These are phyloP conservation scores for Kwoniella botswanensis DNA, from an alignment of 768 basidiomycete genomes.

Conservation along the genomic window DNA sequence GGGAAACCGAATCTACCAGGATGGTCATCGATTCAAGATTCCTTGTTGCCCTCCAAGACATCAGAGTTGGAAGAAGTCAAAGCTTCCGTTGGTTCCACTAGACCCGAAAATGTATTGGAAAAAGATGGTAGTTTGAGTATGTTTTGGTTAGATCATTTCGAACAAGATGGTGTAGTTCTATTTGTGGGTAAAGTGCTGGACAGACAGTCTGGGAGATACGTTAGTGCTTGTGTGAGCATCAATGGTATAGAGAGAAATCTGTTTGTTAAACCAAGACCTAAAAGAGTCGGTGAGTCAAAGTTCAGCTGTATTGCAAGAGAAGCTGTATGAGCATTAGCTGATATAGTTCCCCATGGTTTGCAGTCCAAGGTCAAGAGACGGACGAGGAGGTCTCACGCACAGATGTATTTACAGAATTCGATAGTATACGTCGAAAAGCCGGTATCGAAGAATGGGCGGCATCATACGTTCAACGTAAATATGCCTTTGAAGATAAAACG, in stretches of 20 bases:
- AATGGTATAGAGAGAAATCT: slow-evolving; percentile 87
- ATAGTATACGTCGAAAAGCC: slow-evolving; percentile 72
- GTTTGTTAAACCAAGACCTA: slow-evolving; percentile 79
- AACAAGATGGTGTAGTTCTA: slow-evolving; percentile 77
- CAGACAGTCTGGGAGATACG: slow-evolving; percentile 65
- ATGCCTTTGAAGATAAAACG: slow-evolving; percentile 85
- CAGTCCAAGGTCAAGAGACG: slow-evolving; percentile 70
- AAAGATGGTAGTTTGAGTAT: slow-evolving; percentile 83
- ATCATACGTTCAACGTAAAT: slow-evolving; percentile 85
- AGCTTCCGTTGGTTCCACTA: slow-evolving; percentile 35
- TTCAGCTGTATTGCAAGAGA: neutral
- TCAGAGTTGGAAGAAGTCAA: slow-evolving; percentile 47
- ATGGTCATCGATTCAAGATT: slow-evolving; percentile 48
- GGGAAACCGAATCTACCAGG: slow-evolving; percentile 33
- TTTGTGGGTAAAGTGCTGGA: slow-evolving; percentile 92
- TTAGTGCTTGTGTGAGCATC: slow-evolving; percentile 85
- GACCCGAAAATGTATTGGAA: slow-evolving; percentile 66
- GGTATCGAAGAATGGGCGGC: slow-evolving; percentile 77
- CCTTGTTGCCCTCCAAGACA: slow-evolving; percentile 26
- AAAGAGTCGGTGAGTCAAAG: slow-evolving; percentile 62
- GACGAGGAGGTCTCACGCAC: slow-evolving; percentile 72
- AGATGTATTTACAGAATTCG: slow-evolving; percentile 84
- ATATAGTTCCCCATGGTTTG: neutral
- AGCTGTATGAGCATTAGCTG: neutral
- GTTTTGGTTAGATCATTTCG: slow-evolving; percentile 96